Evolutionary conservation across 176 grass and related monocot genomes (phyloP), one percentile per base, ranked within the genome.

Genomic region (Eleusine indica): DNA sequence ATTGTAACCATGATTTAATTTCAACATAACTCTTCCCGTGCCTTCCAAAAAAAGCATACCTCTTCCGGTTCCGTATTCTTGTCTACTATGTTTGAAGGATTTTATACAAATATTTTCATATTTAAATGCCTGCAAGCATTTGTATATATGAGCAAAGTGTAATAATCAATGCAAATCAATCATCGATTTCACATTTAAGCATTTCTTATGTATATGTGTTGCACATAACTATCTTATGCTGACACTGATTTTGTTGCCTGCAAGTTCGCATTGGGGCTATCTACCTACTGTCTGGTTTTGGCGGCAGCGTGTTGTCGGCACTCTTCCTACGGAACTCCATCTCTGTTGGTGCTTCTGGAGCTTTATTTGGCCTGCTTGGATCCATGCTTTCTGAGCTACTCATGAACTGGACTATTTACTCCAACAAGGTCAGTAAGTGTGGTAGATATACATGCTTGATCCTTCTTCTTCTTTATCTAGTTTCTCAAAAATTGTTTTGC

Each of bases 361-460:
- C 97, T 81, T 80, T 99, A 58, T 99, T 99, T 89, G 97, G 97
- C 61, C 81, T 99, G 44, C 89, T 99, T 48, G 97, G 97, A 57
- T 92, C 97, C 48, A 96, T 99, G 97, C 96, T 99, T 85, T 99
- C 97, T 84, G 97, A 99, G 52, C 93, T 99, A 22, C 73, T 99
- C 54, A 99, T 91, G 88, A 99, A 96, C 83, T 99, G 97, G 97
- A 90, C 91, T 13, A 96, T 94, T 71, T 99, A 99, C 71, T 96
- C 97, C 40, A 99, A 99, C 81, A 94, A 87, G 89, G 97, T 94
- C n/a, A 44, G 60, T 14, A 68, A 61, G 29, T 38, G 5, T 35
- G 4, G 63, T 4, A 46, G 35, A 56, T 10, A 21, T 38, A 13
- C 51, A 61, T 58, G 8, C 58, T 47, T 10, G 41, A 61, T 58